Conservation (phyloP, 2,329 filamentous ascomycete genomes). For the Aspergillus brasiliensis region DNA sequence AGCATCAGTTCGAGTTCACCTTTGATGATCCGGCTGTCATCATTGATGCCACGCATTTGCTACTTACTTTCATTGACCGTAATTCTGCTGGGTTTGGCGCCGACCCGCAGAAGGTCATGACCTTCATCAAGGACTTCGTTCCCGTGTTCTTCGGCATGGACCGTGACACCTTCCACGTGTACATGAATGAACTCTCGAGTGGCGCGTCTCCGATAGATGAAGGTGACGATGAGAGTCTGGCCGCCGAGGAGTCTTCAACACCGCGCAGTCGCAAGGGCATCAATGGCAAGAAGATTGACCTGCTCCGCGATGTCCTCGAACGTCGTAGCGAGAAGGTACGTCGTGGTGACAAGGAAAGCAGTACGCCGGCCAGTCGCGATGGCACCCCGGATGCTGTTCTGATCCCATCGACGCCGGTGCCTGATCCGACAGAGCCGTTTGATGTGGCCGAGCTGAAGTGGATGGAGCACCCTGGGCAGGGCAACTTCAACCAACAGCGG, state of each 20-base stretch:
- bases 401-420: constrained; percentile 36
- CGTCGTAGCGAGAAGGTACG: constrained; percentile 70
- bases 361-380: constrained; percentile 78
- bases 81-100: constrained; percentile 53
- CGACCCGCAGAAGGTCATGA: constrained; percentile 72
- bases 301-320: constrained; percentile 84
- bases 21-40: constrained; percentile 73
- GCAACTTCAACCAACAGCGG: constrained; percentile 62
- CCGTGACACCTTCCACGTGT: constrained; percentile 67
- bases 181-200: constrained; percentile 68
- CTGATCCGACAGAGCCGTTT: constrained; percentile 58
- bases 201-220: constrained; percentile 74
- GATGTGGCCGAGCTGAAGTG: constrained; percentile 54
- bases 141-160: constrained; percentile 75
- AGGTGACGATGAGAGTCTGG: constrained; percentile 71
- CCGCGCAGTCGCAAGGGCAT: constrained; percentile 64
- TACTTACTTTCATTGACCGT: constrained; percentile 51
- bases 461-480: constrained; percentile 63
- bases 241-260: constrained; percentile 68
- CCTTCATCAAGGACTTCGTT: constrained; percentile 76
- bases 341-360: constrained; percentile 76
- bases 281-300: constrained; percentile 72
- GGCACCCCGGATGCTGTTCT: constrained; percentile 75
- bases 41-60: constrained; percentile 51
- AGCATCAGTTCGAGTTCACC: constrained; percentile 73